These are phyloP conservation scores for Candida ortonii DNA, from an alignment of 805 yeast species.

Conservation along the genomic window DNA sequence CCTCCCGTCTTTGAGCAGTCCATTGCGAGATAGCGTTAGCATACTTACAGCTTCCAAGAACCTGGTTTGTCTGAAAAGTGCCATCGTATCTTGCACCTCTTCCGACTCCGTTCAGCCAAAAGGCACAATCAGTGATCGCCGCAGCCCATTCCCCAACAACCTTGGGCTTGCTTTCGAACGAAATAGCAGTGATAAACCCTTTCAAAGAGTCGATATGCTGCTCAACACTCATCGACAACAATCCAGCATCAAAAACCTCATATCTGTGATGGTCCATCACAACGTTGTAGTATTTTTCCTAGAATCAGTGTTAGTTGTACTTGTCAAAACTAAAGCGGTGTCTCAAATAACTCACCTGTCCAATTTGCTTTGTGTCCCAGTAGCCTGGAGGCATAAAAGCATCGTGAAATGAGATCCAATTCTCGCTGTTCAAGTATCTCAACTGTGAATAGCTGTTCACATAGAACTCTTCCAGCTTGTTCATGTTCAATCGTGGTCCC, in stretches of 20 bases:
- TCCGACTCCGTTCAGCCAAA: constrained; percentile 68
- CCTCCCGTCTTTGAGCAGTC: constrained; percentile 38
- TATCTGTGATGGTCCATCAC: constrained; percentile 88
- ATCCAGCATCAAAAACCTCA: constrained; percentile 74
- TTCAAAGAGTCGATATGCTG: constrained; percentile 59
- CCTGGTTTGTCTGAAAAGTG: constrained; percentile 38
- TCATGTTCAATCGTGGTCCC: constrained; percentile 48
- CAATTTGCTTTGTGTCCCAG: constrained; percentile 49
- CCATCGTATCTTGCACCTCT: constrained; percentile 64
- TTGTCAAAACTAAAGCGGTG: constrained; percentile 9
- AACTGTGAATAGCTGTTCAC: constrained; percentile 41
- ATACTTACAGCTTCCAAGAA: constrained; percentile 44
- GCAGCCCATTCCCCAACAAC: constrained; percentile 72
- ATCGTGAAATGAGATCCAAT: constrained; percentile 59
- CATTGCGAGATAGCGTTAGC: constrained; percentile 39
- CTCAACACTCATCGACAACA: constrained; percentile 54
- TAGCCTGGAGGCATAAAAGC: constrained; percentile 56
- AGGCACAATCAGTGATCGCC: constrained; percentile 68
- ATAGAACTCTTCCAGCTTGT: constrained; percentile 39
- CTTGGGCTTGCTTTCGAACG: constrained; percentile 43
- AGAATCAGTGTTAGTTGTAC: constrained; percentile 9
- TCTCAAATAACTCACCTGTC: constrained; percentile 11
- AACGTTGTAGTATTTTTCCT: constrained; percentile 53
- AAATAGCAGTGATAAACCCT: constrained; percentile 42
- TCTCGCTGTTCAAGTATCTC: constrained; percentile 36